Evolutionary conservation across 805 yeast genomes (phyloP).

Genomic region (Yamadazyma insecticola): DNA sequence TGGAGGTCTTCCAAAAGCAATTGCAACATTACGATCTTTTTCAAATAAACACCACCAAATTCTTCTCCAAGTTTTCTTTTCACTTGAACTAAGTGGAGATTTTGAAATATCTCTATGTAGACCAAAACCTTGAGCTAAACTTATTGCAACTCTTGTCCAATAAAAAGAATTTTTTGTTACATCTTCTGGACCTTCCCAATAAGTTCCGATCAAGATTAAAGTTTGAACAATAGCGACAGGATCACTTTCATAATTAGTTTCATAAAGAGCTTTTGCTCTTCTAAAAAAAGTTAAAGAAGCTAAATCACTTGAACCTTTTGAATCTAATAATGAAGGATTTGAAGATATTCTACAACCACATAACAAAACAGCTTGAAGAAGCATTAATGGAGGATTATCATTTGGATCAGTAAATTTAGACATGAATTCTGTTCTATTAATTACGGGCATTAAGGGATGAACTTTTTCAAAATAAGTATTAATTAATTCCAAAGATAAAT

Average conservation of each 20-base stretch:
- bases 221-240: slow-evolving; percentile 60
- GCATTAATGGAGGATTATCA: slow-evolving; percentile 59
- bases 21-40: slow-evolving; percentile 64
- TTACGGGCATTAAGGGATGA: slow-evolving; percentile 66
- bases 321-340: slow-evolving; percentile 49
- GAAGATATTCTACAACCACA: slow-evolving; percentile 62
- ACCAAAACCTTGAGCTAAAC: slow-evolving; percentile 73
- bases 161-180: slow-evolving; percentile 62
- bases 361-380: slow-evolving; percentile 63
- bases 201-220: slow-evolving; percentile 56
- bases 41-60: slow-evolving; percentile 76
- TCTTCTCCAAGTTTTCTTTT: slow-evolving; percentile 53
- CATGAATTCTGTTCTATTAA: slow-evolving; percentile 62
- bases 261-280: slow-evolving; percentile 72
- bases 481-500: slow-evolving; percentile 56
- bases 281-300: slow-evolving; percentile 53
- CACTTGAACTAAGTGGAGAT: slow-evolving; percentile 34
- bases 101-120: slow-evolving; percentile 55
- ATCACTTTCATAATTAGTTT: slow-evolving; percentile 63
- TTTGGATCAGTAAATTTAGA: slow-evolving; percentile 48
- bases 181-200: slow-evolving; percentile 72
- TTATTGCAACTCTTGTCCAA: slow-evolving; percentile 67
- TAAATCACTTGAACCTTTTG: slow-evolving; percentile 47
- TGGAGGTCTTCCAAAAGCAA: slow-evolving; percentile 72
- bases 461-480: slow-evolving; percentile 57